Evolutionary conservation across 1,284 basidiomycete genomes (phyloP).

Genomic region (Papiliotrema laurentii): DNA sequence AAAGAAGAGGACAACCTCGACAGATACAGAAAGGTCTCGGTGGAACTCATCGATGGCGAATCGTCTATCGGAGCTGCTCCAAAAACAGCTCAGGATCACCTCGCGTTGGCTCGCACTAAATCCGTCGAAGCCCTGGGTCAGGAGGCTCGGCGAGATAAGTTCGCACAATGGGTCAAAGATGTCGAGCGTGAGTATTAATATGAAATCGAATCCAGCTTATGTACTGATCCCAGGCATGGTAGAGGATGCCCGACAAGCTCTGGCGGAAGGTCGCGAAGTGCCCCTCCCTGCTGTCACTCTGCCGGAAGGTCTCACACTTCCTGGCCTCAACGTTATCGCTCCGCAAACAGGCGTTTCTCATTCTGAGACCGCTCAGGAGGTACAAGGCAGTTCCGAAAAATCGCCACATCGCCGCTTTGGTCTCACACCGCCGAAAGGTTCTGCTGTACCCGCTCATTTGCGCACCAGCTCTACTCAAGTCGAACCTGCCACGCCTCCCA

Average conservation of each 20-base stretch:
- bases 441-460: conserved; percentile 24
- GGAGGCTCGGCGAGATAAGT: conserved; percentile 36
- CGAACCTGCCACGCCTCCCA: conserved; percentile 34
- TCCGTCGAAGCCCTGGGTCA: conserved; percentile 7
- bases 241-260: conserved; percentile 40
- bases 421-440: conserved; percentile 22
- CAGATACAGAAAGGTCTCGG: conserved; percentile 24
- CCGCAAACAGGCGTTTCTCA: background rate
- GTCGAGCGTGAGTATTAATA: conserved; percentile 33
- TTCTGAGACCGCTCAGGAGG: background rate
- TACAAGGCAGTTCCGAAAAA: background rate
- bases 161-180: conserved; percentile 42
- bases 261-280: conserved; percentile 36
- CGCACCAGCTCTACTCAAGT: conserved; percentile 29
- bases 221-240: conserved; percentile 32
- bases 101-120: too few species aligned
- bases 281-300: conserved; percentile 18
- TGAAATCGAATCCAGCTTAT: background rate
- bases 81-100: background rate
- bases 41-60: conserved; percentile 12
- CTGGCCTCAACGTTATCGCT: background rate
- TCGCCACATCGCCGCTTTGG: conserved; percentile 19
- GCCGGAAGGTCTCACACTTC: background rate
- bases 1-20: conserved; percentile 13
- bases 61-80: background rate